Percentiles rank a stretch among this genome's conserved stretches.
phyloP scores from a whole-genome alignment of 192 early-diverging fungal species.

The Coemansia sp. region DNA sequence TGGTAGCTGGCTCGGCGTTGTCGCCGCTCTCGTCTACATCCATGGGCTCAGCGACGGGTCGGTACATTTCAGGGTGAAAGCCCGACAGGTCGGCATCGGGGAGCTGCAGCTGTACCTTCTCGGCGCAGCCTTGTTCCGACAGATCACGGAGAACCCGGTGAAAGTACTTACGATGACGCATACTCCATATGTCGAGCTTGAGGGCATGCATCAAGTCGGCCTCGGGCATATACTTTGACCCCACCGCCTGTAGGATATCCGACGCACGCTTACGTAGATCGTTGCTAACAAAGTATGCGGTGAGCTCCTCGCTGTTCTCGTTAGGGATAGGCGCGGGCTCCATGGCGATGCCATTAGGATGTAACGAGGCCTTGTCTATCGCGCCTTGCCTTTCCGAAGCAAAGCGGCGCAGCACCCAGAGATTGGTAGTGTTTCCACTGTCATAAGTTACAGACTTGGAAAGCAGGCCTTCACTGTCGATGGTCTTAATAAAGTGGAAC shows the following conservation, averaged over 20 bases:
- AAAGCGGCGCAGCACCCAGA: slow-evolving; percentile 38
- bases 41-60: neutral
- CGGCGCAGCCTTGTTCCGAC: slow-evolving; percentile 9
- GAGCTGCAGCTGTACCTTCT: slow-evolving; percentile 30
- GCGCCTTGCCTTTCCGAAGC: neutral
- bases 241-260: slow-evolving; percentile 19
- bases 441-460: slow-evolving; percentile 24
- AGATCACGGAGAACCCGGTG: slow-evolving; percentile 26
- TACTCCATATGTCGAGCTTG: slow-evolving; percentile 26
- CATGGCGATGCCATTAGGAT: neutral
- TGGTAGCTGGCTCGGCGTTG: neutral
- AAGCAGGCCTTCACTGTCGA: slow-evolving; percentile 35
- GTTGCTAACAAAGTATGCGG: slow-evolving; percentile 12
- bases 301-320: neutral
- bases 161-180: slow-evolving; percentile 26
- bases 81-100: slow-evolving; percentile 2
- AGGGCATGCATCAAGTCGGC: slow-evolving; percentile 32
- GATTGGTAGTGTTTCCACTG: slow-evolving; percentile 35
- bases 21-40: neutral
- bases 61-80: neutral
- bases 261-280: slow-evolving; percentile 15
- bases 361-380: neutral
- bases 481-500: slow-evolving; percentile 43
- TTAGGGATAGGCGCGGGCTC: neutral
- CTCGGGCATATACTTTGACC: slow-evolving; percentile 33